Evolutionary conservation across 768 basidiomycete species (phyloP), one percentile per base, ranked within the genome.

Genomic region (Lactarius hatsudake): DNA sequence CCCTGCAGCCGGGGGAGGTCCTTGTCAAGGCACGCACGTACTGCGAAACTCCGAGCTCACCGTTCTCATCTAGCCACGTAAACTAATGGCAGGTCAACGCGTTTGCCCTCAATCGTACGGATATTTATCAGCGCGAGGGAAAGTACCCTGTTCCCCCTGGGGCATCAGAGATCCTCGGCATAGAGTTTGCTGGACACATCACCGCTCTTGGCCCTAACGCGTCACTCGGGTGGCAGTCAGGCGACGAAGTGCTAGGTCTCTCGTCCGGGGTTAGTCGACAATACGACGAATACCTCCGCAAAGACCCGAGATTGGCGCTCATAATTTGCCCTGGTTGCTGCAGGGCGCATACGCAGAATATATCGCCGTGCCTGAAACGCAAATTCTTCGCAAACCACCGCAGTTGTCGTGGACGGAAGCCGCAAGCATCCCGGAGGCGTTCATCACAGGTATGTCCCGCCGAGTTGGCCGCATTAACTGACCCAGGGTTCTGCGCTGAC

Each of bases 261-360:
- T 84, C 88, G 9, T 85, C 83, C 38, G 94, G 94, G 20, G 94
- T 95, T 75, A 77, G 89, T 76, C 62, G 61, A 12, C 20, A 55
- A 42, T 43, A 54, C 5, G 34, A 53, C 59, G 45, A 30, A 48
- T 48, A n/a, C n/a, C 10, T 51, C 26, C 51, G 51, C 26, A 53
- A 53, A 53, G 26, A 26, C 51, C 51, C 51, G 26, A 15, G 2
- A 51, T 56, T 23, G 9, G 45, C 54, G 30, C 54, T 56, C 18
- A 56, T 32, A n/a, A 12, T 34, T 34, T 10, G 17, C 10, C 32
- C 32, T 56, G 20, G 28, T 32, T 56, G 28, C 32, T 30, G 32
- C 12, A 95, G 94, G 94, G 94, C 42, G 93, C 94, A 54, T 96
- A 95, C 73, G 94, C 94, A 42, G 91, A 96, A 75, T 96, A 87